Evolutionary conservation across 192 early-diverging fungal genomes (phyloP), one percentile per base, ranked within the genome.

Genomic region (Podila epicladia): DNA sequence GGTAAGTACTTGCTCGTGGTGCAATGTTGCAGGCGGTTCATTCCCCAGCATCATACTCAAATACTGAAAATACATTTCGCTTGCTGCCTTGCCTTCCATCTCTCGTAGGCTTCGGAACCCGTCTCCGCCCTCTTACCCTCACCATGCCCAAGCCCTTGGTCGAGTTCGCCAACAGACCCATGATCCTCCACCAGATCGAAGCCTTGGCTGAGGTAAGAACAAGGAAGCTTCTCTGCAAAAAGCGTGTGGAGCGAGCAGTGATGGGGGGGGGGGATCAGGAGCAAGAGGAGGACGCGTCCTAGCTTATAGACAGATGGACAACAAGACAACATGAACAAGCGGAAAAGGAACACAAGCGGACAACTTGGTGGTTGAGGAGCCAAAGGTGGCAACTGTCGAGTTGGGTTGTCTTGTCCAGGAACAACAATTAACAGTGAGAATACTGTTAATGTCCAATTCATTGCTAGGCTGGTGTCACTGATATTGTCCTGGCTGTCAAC

Each of bases 141-240:
- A 93, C 97, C 55, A 88, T 96, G 53, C 98, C 98, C 67, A 99
- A 99, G 87, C 98, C 98, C 58, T 89, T 99, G 59, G 97, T 99
- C n/a, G 97, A 99, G 86, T 99, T 99, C 87, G 95, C 95, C 45
- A 99, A 99, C 90, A 94, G 91, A 84, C 97, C 95, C 67, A 98
- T 99, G 94, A 97, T 99, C 86, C 89, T 97, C 68, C 98, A 99
- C 85, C 98, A 99, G 87, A 99, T 99, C 73, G 97, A 98, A 82
- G 96, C 93, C 7, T 88, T 99, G 11, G 95, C 93, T 58, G 93
- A 98, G 94, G 97, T 97, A 87, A 64, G 85, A 20, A 55, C 41
- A 4, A 45, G 15, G 41, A 15, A 2, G 15, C 15, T 45, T 45
- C 20, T 55, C 20, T 55, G 6, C 24, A 55, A 22, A 22, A 22